phyloP scores from a whole-genome alignment of 768 basidiomycete genomes.

The Podaxis sp. region DNA sequence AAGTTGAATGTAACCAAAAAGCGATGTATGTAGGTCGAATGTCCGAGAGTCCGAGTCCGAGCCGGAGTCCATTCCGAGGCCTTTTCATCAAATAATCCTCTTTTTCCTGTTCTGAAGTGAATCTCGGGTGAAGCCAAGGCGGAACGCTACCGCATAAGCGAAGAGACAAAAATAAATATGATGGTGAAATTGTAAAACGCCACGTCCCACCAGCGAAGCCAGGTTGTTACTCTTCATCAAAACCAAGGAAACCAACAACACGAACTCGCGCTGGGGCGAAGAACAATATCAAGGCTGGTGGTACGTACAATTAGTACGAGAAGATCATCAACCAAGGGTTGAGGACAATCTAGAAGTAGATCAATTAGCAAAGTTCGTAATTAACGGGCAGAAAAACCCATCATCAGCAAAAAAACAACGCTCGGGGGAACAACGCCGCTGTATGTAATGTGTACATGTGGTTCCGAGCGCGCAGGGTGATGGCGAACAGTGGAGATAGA shows the following conservation, averaged over 20 bases:
- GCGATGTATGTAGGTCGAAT: not conserved
- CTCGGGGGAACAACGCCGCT: not conserved
- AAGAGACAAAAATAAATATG: not conserved
- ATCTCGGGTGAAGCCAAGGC: not conserved
- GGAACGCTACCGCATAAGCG: not conserved
- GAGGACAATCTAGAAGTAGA: constrained; percentile 54
- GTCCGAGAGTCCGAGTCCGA: not conserved
- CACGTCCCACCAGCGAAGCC: not conserved
- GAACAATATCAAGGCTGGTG: not conserved
- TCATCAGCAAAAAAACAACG: not conserved
- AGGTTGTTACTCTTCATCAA: not conserved
- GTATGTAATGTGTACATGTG: not conserved
- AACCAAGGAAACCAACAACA: not conserved
- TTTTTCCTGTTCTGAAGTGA: not conserved
- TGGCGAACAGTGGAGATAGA: not conserved
- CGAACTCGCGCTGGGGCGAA: not conserved
- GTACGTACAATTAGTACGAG: constrained; percentile 41
- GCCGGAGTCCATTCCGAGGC: not conserved
- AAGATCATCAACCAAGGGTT: constrained; percentile 90
- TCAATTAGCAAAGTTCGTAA: constrained; percentile 9
- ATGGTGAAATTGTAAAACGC: not conserved
- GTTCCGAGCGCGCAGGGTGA: not conserved
- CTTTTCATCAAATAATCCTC: not conserved
- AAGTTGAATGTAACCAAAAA: not conserved
- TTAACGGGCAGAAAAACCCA: not conserved